A percentile compares a stretch with the other conserved stretches of the same genome.
phyloP scores from a whole-genome alignment of 2,329 filamentous ascomycete genomes.

The Berkeleyomyces rouxiae region DNA sequence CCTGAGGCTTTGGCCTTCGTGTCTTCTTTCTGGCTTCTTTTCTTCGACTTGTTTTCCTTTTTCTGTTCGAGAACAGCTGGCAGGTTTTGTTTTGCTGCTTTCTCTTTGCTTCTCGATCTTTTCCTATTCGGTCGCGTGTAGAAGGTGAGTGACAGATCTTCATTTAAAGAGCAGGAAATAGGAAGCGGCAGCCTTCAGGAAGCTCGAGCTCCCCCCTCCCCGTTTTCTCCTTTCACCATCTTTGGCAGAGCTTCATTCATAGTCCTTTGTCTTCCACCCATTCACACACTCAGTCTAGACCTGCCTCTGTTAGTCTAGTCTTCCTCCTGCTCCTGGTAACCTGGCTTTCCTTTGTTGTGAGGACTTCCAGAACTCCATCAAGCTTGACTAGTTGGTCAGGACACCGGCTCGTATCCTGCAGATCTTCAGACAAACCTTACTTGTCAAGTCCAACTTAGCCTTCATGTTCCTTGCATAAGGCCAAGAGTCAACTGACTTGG shows the following conservation, averaged over 20 bases:
- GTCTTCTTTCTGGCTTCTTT: neutral
- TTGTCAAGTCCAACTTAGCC: neutral
- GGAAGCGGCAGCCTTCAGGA: neutral
- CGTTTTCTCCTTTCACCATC: neutral
- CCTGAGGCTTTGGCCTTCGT: neutral
- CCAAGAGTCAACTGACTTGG: neutral
- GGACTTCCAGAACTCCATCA: neutral
- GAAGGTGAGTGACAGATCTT: constrained; percentile 4
- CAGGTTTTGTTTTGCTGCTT: neutral
- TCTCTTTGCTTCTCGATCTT: constrained; percentile 8
- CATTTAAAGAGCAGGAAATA: neutral
- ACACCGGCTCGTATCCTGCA: neutral
- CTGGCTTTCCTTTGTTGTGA: neutral
- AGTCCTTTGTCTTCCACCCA: neutral
- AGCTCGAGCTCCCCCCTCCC: neutral
- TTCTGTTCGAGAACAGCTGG: neutral
- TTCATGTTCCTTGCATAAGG: neutral
- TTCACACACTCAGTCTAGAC: neutral
- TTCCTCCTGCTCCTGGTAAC: neutral
- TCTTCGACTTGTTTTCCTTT: neutral
- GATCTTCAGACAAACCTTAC: neutral
- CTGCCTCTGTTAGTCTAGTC: neutral
- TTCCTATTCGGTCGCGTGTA: constrained; percentile 11
- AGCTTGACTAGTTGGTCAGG: neutral
- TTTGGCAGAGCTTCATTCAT: neutral